Evolutionary conservation across 768 basidiomycete species (phyloP).

Genomic region (Jaapia argillacea): DNA sequence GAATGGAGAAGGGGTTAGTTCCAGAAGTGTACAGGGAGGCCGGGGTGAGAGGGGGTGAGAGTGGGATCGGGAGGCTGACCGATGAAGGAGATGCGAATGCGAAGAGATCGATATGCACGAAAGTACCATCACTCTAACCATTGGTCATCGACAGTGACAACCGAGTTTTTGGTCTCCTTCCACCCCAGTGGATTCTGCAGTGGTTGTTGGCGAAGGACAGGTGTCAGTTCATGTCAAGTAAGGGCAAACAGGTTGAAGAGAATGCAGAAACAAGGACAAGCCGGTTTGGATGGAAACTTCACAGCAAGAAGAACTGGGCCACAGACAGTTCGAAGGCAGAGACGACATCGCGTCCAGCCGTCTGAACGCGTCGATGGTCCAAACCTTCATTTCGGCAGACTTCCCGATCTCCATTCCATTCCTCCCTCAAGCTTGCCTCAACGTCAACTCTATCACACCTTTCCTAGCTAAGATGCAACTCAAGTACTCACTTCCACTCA

Average conservation of each 20-base stretch:
- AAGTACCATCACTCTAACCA: conserved; percentile 73
- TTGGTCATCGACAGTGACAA: conserved; percentile 42
- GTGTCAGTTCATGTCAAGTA: no score
- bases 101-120: conserved; percentile 29
- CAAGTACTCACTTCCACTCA: conserved; percentile 57
- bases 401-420: no score
- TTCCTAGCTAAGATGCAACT: conserved; percentile 2
- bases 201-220: conserved; percentile 46
- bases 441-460: background rate
- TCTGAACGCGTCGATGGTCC: no score
- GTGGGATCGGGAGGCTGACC: no score
- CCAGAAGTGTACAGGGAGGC: background rate
- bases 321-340: no score
- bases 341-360: no score
- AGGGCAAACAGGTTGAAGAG: no score
- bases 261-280: conserved; percentile 9
- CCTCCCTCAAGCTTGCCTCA: no score
- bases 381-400: no score
- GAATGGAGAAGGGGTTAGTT: background rate
- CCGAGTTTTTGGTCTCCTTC: conserved; percentile 28
- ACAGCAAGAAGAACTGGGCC: no score
- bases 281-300: background rate
- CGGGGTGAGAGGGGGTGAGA: no score
- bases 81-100: no score
- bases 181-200: conserved; percentile 51